Evolutionary conservation across 495 filamentous ascomycete species (phyloP).

Genomic region (Rostrohypoxylon terebratum): DNA sequence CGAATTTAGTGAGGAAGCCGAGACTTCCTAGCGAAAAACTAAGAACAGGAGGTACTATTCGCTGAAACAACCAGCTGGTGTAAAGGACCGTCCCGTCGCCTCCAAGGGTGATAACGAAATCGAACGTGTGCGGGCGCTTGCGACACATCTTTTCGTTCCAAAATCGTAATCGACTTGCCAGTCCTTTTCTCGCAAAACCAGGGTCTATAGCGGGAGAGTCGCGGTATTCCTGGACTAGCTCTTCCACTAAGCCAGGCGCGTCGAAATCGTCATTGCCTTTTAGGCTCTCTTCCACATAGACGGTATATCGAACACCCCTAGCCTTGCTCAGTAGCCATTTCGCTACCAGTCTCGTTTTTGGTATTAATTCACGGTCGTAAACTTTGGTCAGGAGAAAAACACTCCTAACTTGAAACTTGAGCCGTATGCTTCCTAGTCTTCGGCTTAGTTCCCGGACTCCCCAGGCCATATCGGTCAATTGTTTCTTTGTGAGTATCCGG

Average conservation of each 20-base stretch:
- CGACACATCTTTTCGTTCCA: slow-evolving; percentile 85
- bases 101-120: slow-evolving; percentile 94
- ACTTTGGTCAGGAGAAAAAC: slow-evolving; percentile 92
- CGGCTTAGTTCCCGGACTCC: slow-evolving; percentile 92
- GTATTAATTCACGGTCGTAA: slow-evolving; percentile 84
- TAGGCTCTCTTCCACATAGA: slow-evolving; percentile 84
- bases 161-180: slow-evolving; percentile 73
- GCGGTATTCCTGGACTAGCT: slow-evolving; percentile 49
- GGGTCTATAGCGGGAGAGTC: slow-evolving; percentile 41
- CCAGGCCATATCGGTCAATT: slow-evolving; percentile 95
- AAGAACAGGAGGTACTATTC: slow-evolving; percentile 93
- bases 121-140: slow-evolving; percentile 84
- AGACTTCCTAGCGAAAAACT: slow-evolving; percentile 92
- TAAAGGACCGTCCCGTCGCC: slow-evolving; percentile 97
- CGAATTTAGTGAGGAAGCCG: slow-evolving; percentile 96
- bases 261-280: slow-evolving; percentile 77
- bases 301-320: slow-evolving; percentile 73
- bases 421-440: slow-evolving; percentile 78
- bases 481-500: slow-evolving; percentile 85
- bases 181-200: slow-evolving; percentile 62
- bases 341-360: slow-evolving; percentile 78
- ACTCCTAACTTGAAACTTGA: slow-evolving; percentile 82
- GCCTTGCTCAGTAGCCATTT: slow-evolving; percentile 88
- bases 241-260: slow-evolving; percentile 67
- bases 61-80: slow-evolving; percentile 95